Evolutionary conservation across 768 basidiomycete species (phyloP), one percentile per base, ranked within the genome.

Genomic region (Phaeotremella fagi): DNA sequence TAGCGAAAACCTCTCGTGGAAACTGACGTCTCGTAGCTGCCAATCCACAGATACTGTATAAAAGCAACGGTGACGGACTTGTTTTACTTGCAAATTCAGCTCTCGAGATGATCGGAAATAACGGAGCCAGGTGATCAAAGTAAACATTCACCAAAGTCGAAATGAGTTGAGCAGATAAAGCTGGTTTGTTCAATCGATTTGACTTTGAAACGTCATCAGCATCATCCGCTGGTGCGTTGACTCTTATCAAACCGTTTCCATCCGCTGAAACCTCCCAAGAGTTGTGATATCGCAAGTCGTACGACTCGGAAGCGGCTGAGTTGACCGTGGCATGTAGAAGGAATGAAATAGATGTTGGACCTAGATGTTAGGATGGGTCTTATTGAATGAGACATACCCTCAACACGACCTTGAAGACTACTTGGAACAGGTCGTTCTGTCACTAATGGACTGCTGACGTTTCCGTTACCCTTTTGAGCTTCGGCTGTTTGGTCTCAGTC

Each of bases 21-120:
- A 88, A 84, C 55, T 88, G 85, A 45, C 92, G 82, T 49, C 86
- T 81, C n/a, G 77, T 75, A 26, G 90, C 84, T 18, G 92, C 88
- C 36, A 97, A 85, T 26, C 90, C 84, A 74, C 91, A 97, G 75
- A 98, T 91, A 31, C 89, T 85, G 74, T 97, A 97, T 20, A 98
- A 80, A 52, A 98, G 75, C 22, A 99, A 79, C 1, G 79, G 77
- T 3, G 87, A 84, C 2, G 90, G 82, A 0, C 85, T 87, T 14
- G 82, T 83, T 20, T 82, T 80, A 45, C 85, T 80, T 57, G 95
- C 78, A 68, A 99, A 97, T 70, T 99, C 94, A 23, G 82, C 80
- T 68, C 86, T 83, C 16, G 88, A 88, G 54, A 98, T 82, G 61
- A 99, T 79, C 11, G 95, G 94, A 52, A 97, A 81, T 36, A 88